Percentiles rank a stretch among this genome's conserved stretches.
Evolutionary conservation across 768 basidiomycete genomes (phyloP).

Genomic region (Naganishia onofrii): DNA sequence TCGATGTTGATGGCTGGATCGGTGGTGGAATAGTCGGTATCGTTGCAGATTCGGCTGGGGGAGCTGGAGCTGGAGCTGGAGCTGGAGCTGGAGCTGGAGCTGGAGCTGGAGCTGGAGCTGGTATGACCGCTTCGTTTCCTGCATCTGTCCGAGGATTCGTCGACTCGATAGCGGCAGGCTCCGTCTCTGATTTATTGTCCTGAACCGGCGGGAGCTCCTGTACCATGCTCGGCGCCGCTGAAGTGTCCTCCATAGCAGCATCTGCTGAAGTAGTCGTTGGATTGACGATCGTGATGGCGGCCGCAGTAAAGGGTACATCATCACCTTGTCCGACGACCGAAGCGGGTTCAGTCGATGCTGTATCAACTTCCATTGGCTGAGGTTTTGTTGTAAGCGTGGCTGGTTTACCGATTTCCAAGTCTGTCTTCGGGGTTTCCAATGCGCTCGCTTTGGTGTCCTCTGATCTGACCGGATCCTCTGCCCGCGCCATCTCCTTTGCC

Average conservation of each 20-base stretch:
- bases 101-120: too few species aligned
- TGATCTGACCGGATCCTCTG: neutral
- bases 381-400: neutral
- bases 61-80: neutral
- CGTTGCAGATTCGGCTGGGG: neutral
- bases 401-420: neutral
- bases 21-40: neutral
- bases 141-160: neutral
- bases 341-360: neutral
- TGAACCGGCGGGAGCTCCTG: neutral
- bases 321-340: neutral
- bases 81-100: too few species aligned
- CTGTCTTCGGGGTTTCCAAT: neutral
- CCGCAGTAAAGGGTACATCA: too few species aligned
- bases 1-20: neutral
- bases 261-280: neutral
- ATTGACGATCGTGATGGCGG: neutral
- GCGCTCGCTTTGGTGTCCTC: neutral
- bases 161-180: neutral
- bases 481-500: neutral
- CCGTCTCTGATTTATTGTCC: neutral
- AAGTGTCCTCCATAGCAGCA: neutral
- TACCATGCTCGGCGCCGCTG: neutral
- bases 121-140: neutral
- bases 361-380: neutral